A percentile compares a stretch with the other conserved stretches of the same genome.
Conservation (phyloP, 495 filamentous ascomycete species). For the Penicillium atrosanguineum region DNA sequence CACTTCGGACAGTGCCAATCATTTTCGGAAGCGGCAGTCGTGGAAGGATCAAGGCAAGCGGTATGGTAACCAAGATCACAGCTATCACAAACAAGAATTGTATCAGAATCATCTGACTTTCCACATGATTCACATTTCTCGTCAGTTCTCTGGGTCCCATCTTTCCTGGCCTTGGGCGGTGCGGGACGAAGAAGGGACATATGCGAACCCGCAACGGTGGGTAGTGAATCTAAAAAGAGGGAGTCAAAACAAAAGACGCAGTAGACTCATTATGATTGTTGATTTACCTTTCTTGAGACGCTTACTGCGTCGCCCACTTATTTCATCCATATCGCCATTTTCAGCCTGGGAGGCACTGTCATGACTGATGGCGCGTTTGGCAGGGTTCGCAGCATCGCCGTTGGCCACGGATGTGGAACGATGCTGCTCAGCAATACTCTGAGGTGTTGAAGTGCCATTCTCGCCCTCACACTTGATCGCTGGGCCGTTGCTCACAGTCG, state of each 20-base stretch:
- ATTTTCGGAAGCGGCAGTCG: conserved; percentile 73
- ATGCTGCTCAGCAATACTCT: conserved; percentile 38
- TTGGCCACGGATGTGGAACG: conserved; percentile 52
- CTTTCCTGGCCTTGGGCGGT: conserved; percentile 67
- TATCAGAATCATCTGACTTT: conserved; percentile 67
- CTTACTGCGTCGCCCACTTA: conserved; percentile 82
- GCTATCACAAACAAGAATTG: conserved; percentile 83
- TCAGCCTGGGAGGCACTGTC: conserved; percentile 66
- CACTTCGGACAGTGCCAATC: conserved; percentile 98
- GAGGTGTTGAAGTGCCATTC: conserved; percentile 43
- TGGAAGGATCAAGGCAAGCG: conserved; percentile 80
- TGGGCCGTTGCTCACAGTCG: conserved; percentile 48
- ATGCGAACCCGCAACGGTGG: conserved; percentile 91
- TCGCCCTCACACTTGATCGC: conserved; percentile 52
- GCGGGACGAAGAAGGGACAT: conserved; percentile 91
- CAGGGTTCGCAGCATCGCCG: conserved; percentile 52
- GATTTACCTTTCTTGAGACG: conserved; percentile 81
- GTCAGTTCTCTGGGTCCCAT: conserved; percentile 63
- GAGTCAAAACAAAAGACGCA: background rate
- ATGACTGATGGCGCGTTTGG: conserved; percentile 82
- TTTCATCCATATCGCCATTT: conserved; percentile 57
- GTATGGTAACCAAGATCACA: conserved; percentile 90
- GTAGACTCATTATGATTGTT: conserved; percentile 14
- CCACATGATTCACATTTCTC: conserved; percentile 92
- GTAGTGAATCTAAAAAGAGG: conserved; percentile 64